These are phyloP conservation scores for Lavandula angustifolia DNA, from an alignment of 257 asterid genomes.

Conservation along the genomic window DNA sequence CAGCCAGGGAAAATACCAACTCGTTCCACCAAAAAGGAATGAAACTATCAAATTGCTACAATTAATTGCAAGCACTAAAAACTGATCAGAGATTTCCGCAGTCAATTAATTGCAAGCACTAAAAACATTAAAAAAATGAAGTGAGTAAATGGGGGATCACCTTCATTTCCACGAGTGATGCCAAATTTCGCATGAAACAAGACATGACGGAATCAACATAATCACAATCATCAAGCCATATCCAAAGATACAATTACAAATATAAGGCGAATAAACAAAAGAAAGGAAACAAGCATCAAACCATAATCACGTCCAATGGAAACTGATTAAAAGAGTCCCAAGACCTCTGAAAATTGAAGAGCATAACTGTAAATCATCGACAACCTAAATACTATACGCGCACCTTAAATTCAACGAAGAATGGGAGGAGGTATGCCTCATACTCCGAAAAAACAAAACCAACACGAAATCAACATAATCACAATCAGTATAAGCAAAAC, in stretches of 20 bases:
- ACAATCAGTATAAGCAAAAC: slow-evolving; percentile 32
- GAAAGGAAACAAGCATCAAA: too few species aligned
- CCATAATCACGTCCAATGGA: too few species aligned
- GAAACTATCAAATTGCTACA: background rate
- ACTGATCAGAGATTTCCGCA: slow-evolving; percentile 3
- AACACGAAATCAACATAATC: background rate
- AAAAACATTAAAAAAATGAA: too few species aligned
- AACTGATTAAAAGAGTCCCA: too few species aligned
- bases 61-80: background rate
- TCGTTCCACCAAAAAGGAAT: slow-evolving; percentile 1
- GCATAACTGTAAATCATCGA: too few species aligned
- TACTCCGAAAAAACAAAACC: slow-evolving; percentile 10
- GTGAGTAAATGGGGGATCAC: slow-evolving; percentile 33
- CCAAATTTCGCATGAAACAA: slow-evolving; percentile 58
- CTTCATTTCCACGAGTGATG: slow-evolving; percentile 66
- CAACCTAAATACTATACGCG: too few species aligned
- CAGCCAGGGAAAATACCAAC: slow-evolving; percentile 11
- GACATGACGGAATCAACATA: slow-evolving; percentile 44
- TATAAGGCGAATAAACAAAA: too few species aligned
- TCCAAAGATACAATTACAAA: too few species aligned
- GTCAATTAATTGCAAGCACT: background rate
- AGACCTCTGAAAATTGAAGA: too few species aligned
- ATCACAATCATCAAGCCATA: too few species aligned
- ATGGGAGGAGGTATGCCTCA: background rate
- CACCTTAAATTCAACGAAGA: too few species aligned